Evolutionary conservation across 108 stramenopile genomes (phyloP).

Genomic region (Cyclotella choctawhatcheeana): DNA sequence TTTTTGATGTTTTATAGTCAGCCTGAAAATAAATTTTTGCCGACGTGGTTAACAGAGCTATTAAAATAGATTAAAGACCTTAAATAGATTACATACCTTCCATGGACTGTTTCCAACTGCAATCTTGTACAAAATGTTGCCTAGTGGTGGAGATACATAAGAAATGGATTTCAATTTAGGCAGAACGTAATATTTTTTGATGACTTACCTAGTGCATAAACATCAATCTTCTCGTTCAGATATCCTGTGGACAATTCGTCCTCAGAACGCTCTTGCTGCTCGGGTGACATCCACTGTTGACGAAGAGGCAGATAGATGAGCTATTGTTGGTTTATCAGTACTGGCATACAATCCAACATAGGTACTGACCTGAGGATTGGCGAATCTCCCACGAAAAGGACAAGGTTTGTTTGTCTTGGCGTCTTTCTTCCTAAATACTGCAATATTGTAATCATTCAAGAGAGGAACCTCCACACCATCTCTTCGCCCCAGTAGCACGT

Average conservation of each 20-base stretch:
- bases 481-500: constrained; percentile 63
- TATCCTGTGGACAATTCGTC: constrained; percentile 36
- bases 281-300: constrained; percentile 64
- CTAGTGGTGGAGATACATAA: background rate
- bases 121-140: constrained; percentile 45
- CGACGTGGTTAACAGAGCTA: background rate
- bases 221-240: constrained; percentile 68
- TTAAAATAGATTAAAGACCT: background rate
- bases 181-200: constrained; percentile 19
- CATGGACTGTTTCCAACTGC: constrained; percentile 54
- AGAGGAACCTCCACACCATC: constrained; percentile 59
- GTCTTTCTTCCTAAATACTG: constrained; percentile 75
- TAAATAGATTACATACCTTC: constrained; percentile 34
- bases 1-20: constrained; percentile 38
- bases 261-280: constrained; percentile 56
- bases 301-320: background rate
- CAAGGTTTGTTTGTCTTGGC: constrained; percentile 60
- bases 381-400: constrained; percentile 73
- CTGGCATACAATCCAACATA: background rate
- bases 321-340: background rate
- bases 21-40: constrained; percentile 7
- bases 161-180: constrained; percentile 12
- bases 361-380: constrained; percentile 81
- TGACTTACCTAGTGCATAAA: constrained; percentile 74
- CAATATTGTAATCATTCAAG: constrained; percentile 90